phyloP scores from a whole-genome alignment of 768 basidiomycete species.

The Suillus clintonianus region DNA sequence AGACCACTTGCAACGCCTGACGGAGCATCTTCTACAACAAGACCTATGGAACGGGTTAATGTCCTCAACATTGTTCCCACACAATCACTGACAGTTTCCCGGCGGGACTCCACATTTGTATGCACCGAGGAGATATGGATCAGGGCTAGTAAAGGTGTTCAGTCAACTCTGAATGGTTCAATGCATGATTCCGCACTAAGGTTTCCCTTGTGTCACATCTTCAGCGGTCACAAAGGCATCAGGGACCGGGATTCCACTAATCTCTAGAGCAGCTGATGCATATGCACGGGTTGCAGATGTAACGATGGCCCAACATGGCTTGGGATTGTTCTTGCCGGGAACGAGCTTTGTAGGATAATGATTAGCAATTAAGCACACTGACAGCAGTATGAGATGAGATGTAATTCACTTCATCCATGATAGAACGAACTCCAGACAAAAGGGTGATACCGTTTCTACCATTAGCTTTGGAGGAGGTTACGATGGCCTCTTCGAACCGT shows the following conservation, averaged over 20 bases:
- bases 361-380: slow-evolving; percentile 36
- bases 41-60: slow-evolving; percentile 41
- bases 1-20: slow-evolving; percentile 79
- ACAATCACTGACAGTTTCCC: slow-evolving; percentile 51
- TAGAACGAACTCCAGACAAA: slow-evolving; percentile 68
- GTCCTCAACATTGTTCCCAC: slow-evolving; percentile 19
- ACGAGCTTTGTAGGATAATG: slow-evolving; percentile 26
- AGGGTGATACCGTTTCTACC: slow-evolving; percentile 64
- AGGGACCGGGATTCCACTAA: slow-evolving; percentile 67
- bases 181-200: slow-evolving; percentile 44
- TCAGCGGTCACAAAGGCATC: slow-evolving; percentile 82
- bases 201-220: slow-evolving; percentile 82
- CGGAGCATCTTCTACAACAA: slow-evolving; percentile 93
- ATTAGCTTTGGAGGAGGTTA: slow-evolving; percentile 54
- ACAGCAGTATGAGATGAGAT: neutral
- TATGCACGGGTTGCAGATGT: slow-evolving; percentile 82
- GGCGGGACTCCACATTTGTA: slow-evolving; percentile 65
- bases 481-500: slow-evolving; percentile 80
- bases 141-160: slow-evolving; percentile 51
- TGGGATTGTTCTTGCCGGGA: slow-evolving; percentile 38
- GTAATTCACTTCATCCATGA: slow-evolving; percentile 54
- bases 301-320: slow-evolving; percentile 83
- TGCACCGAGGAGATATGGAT: slow-evolving; percentile 90
- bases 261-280: slow-evolving; percentile 67
- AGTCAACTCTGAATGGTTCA: neutral